These are phyloP conservation scores for Trypanosoma grayi DNA, from an alignment of 208 protist genomes.

Conservation along the genomic window DNA sequence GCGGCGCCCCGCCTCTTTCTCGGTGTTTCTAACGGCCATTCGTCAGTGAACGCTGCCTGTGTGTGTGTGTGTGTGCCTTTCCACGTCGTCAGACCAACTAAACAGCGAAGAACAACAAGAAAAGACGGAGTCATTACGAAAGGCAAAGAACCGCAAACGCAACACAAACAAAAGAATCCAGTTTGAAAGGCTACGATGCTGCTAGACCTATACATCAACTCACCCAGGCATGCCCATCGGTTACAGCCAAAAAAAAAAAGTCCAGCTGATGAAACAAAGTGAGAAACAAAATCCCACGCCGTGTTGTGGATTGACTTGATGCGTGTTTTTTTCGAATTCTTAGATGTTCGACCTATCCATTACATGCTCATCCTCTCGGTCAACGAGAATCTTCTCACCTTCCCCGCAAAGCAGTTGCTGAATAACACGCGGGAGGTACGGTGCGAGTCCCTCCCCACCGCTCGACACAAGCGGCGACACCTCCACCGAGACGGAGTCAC, in stretches of 20 bases:
- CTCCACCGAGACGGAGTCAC: conserved; percentile 53
- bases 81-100: neutral
- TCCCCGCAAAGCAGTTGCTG: conserved; percentile 22
- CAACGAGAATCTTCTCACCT: conserved; percentile 15
- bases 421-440: conserved; percentile 31
- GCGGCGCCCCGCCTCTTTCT: neutral
- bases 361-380: conserved; percentile 15
- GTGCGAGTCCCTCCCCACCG: conserved; percentile 83
- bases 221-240: too few relatives aligned
- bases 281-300: too few relatives aligned
- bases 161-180: conserved; percentile 1
- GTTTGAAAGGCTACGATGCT: too few relatives aligned
- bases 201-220: too few relatives aligned
- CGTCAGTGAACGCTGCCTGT: too few relatives aligned
- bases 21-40: too few relatives aligned
- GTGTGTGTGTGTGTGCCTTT: neutral
- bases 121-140: neutral
- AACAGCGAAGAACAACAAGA: neutral
- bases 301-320: neutral
- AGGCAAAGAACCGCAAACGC: neutral
- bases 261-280: too few relatives aligned
- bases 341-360: neutral
- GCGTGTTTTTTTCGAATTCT: neutral
- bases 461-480: conserved; percentile 92
- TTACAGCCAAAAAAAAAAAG: too few relatives aligned